Conservation (phyloP, 2,329 filamentous ascomycete genomes). For the Metarhizium anisopliae region DNA sequence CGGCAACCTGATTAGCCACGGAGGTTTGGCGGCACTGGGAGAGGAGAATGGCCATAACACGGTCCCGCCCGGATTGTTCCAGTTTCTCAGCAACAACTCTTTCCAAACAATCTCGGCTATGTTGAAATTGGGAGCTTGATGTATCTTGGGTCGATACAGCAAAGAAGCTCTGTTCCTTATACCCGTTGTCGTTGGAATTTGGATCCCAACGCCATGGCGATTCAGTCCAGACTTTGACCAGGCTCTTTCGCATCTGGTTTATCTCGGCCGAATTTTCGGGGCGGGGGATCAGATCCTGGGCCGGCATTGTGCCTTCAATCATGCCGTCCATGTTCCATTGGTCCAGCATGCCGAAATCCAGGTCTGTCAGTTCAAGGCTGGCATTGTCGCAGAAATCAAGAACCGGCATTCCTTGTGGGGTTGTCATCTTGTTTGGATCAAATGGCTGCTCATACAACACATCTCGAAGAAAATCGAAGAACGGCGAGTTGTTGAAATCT, state of each 20-base stretch:
- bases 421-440: conserved; percentile 25
- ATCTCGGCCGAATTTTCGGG: conserved; percentile 33
- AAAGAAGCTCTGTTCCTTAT: conserved; percentile 34
- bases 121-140: conserved; percentile 28
- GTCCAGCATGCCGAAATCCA: conserved; percentile 42
- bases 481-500: conserved; percentile 29
- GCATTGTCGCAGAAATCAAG: conserved; percentile 41
- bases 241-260: conserved; percentile 34
- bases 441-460: conserved; percentile 39
- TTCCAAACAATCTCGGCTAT: conserved; percentile 26
- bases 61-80: conserved; percentile 44
- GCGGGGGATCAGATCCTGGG: conserved; percentile 13
- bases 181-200: conserved; percentile 32
- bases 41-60: conserved; percentile 54
- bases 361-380: conserved; percentile 41
- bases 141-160: conserved; percentile 32
- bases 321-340: conserved; percentile 36
- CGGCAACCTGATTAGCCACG: conserved; percentile 42
- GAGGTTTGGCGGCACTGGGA: conserved; percentile 43
- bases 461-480: conserved; percentile 42
- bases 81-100: conserved; percentile 35
- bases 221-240: conserved; percentile 40
- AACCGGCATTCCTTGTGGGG: conserved; percentile 32
- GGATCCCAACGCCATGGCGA: conserved; percentile 44
- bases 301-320: conserved; percentile 12